Percentiles rank a stretch among this genome's conserved stretches.
Evolutionary conservation across 768 basidiomycete species (phyloP).

Genomic region (Boletellus ananas): DNA sequence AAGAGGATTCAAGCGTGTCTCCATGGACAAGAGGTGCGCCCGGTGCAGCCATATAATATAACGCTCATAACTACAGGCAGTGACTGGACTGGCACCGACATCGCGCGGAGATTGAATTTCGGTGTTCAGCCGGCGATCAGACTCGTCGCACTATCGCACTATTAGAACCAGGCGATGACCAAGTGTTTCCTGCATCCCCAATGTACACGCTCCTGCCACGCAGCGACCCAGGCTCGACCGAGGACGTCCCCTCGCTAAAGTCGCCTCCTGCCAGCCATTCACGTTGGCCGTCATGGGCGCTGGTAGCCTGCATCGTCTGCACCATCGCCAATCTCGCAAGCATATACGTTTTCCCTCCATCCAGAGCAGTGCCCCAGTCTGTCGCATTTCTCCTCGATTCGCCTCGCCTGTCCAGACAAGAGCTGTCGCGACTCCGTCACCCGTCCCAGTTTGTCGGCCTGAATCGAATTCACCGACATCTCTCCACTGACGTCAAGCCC

Average conservation of each 20-base stretch:
- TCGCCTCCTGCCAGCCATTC: neutral
- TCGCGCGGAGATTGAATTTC: neutral
- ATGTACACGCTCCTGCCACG: slow-evolving; percentile 5
- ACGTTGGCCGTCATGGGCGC: neutral
- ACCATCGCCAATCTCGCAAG: slow-evolving; percentile 5
- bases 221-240: slow-evolving; percentile 1
- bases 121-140: no score
- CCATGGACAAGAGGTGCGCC: neutral
- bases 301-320: slow-evolving; percentile 4
- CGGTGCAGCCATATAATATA: neutral
- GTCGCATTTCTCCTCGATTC: slow-evolving; percentile 3
- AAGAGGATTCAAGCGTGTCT: neutral
- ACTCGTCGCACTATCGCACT: neutral
- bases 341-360: slow-evolving; percentile 3
- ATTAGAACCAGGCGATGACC: neutral
- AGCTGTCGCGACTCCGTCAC: slow-evolving; percentile 19
- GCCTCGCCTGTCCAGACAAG: slow-evolving; percentile 5
- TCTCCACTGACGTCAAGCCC: slow-evolving; percentile 2
- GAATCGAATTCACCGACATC: slow-evolving; percentile 17
- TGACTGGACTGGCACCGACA: neutral
- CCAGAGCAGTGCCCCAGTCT: neutral
- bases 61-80: neutral
- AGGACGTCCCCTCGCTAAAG: neutral
- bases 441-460: slow-evolving; percentile 31
- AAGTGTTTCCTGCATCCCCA: neutral